Evolutionary conservation across 768 basidiomycete species (phyloP).

Genomic region (Serpula lacrymans): DNA sequence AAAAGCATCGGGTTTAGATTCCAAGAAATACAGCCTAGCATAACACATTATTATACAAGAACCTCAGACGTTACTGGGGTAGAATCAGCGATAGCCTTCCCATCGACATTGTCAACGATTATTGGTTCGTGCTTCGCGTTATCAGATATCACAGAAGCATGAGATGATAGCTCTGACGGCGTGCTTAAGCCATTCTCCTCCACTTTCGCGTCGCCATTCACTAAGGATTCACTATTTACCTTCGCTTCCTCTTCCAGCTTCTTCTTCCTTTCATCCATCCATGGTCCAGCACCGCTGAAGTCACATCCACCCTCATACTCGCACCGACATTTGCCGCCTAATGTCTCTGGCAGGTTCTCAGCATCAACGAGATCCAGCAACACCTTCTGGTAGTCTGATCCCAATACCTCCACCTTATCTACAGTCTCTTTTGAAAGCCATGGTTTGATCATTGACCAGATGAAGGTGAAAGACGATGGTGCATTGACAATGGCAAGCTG

Average conservation of each 20-base stretch:
- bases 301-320: slow-evolving; percentile 52
- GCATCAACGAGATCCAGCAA: slow-evolving; percentile 60
- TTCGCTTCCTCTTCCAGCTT: slow-evolving; percentile 8
- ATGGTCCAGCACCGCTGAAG: slow-evolving; percentile 64
- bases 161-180: background rate
- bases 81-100: too few relatives aligned
- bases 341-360: slow-evolving; percentile 54
- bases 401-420: slow-evolving; percentile 64
- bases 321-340: slow-evolving; percentile 71
- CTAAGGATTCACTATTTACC: slow-evolving; percentile 36
- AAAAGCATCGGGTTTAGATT: too few relatives aligned
- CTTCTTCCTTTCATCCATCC: slow-evolving; percentile 55
- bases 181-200: slow-evolving; percentile 17
- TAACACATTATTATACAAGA: too few relatives aligned
- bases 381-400: slow-evolving; percentile 52
- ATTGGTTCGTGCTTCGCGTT: too few relatives aligned
- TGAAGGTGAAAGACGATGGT: slow-evolving; percentile 66
- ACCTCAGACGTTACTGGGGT: too few relatives aligned
- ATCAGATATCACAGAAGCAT: too few relatives aligned
- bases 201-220: slow-evolving; percentile 18
- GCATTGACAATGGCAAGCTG: slow-evolving; percentile 71
- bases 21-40: too few relatives aligned
- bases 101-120: too few relatives aligned
- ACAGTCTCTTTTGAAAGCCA: slow-evolving; percentile 75
- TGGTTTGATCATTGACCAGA: slow-evolving; percentile 66